Evolutionary conservation across 768 basidiomycete species (phyloP), one percentile per base, ranked within the genome.

Genomic region (Pholiota molesta): DNA sequence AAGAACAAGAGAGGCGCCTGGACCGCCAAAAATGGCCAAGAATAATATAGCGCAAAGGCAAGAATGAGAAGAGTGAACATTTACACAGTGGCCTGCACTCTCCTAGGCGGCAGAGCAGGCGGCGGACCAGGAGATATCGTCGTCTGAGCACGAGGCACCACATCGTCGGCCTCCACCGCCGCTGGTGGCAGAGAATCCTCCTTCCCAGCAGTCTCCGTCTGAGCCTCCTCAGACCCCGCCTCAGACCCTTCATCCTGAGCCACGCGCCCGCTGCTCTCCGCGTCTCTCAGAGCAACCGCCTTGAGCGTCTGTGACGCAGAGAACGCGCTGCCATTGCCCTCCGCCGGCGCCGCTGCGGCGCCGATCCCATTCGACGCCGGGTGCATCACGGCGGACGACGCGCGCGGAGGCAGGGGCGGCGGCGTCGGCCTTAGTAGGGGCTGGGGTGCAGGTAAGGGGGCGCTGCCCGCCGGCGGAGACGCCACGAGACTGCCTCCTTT

Each of bases 381-480:
- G 68, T 67, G 57, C 10, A 72, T 67, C 54, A 75, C 63, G 31
- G 73, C 63, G 31, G 72, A 69, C 29, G 58, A 68, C n/a, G 72
- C 72, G 49, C 83, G 79, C 5, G 84, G 82, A 1, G 84, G 85
- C 28, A 84, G 74, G 1, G 84, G 82, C 3, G 84, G 83, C 55
- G 73, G 73, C 11, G 63, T 66, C 26, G 64, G 65, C 61, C 61
- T 66, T 47, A 62, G 47, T 19, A 61, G 55, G 9, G 42, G 51
- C 39, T 53, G 66, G 57, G 49, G 52, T 49, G 59, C 64, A 57
- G 52, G 62, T 45, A 57, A 55, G 40, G 54, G 33, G 56, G 31
- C 42, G 45, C 21, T 51, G 52, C 14, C n/a, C 17, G n/a, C 39
- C 33, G 53, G 39, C 3, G 56, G 42, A 19, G 53, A 19, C 10